Evolutionary conservation across 768 basidiomycete genomes (phyloP).

Genomic region (Suillus plorans): DNA sequence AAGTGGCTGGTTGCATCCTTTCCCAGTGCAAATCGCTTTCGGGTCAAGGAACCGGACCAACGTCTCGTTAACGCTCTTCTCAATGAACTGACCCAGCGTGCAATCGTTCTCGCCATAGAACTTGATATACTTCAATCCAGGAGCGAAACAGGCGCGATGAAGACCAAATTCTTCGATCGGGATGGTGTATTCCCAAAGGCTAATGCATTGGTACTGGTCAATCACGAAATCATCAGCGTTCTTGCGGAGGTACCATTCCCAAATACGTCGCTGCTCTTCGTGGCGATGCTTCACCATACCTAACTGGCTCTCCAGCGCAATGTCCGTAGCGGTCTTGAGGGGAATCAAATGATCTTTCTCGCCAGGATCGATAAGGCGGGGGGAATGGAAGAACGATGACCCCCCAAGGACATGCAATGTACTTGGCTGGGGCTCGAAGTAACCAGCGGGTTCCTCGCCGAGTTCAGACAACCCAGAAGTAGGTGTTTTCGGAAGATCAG

Average conservation of each 20-base stretch:
- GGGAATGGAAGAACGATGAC: slow-evolving; percentile 31
- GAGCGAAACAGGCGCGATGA: slow-evolving; percentile 77
- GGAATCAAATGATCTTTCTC: slow-evolving; percentile 40
- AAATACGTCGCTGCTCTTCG: slow-evolving; percentile 84
- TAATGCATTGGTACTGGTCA: slow-evolving; percentile 91
- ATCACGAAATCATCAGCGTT: slow-evolving; percentile 85
- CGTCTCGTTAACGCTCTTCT: slow-evolving; percentile 69
- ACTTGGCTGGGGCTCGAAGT: slow-evolving; percentile 41
- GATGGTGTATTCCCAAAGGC: slow-evolving; percentile 76
- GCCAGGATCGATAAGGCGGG: slow-evolving; percentile 29
- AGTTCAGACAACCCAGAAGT: slow-evolving; percentile 28
- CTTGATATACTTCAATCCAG: slow-evolving; percentile 67
- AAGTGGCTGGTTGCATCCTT: slow-evolving; percentile 79
- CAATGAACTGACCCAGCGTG: slow-evolving; percentile 92
- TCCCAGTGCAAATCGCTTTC: slow-evolving; percentile 77
- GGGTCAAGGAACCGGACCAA: slow-evolving; percentile 69
- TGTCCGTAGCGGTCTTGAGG: slow-evolving; percentile 66
- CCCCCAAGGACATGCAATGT: slow-evolving; percentile 29
- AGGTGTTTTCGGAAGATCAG: slow-evolving; percentile 39
- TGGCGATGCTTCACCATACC: slow-evolving; percentile 75
- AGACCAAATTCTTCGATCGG: slow-evolving; percentile 66
- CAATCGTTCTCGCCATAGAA: slow-evolving; percentile 94
- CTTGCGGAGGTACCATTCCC: slow-evolving; percentile 94
- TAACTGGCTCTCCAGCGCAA: slow-evolving; percentile 71
- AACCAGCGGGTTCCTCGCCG: slow-evolving; percentile 36